A percentile compares a stretch with the other conserved stretches of the same genome.
Evolutionary conservation across 495 filamentous ascomycete genomes (phyloP).

Genomic region (Aspergillus affinis): DNA sequence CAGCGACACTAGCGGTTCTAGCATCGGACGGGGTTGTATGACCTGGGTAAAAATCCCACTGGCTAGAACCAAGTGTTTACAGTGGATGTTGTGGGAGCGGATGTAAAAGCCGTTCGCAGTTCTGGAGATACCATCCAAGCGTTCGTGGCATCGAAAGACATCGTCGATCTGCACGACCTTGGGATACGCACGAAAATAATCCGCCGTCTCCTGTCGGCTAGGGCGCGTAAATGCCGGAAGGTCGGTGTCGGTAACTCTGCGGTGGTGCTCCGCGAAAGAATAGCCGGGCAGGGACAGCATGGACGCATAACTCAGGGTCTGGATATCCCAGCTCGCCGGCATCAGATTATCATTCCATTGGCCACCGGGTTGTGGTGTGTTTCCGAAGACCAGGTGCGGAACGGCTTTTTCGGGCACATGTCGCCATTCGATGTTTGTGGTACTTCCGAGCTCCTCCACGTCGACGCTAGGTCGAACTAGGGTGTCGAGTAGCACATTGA

Average conservation of each 20-base stretch:
- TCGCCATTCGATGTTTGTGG: slow-evolving; percentile 58
- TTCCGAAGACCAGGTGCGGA: slow-evolving; percentile 58
- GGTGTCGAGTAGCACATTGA: slow-evolving; percentile 65
- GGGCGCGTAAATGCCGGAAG: slow-evolving; percentile 58
- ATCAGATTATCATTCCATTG: slow-evolving; percentile 63
- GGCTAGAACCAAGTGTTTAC: slow-evolving; percentile 62
- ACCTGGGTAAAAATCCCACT: slow-evolving; percentile 62
- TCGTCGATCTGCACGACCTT: slow-evolving; percentile 52
- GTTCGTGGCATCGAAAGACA: slow-evolving; percentile 46
- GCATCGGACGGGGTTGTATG: slow-evolving; percentile 50
- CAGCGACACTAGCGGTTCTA: slow-evolving; percentile 40
- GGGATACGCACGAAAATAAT: slow-evolving; percentile 59
- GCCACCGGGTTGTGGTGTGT: slow-evolving; percentile 54
- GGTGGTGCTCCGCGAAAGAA: slow-evolving; percentile 56
- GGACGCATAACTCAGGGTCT: slow-evolving; percentile 63
- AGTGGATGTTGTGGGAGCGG: slow-evolving; percentile 52
- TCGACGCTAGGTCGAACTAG: slow-evolving; percentile 65
- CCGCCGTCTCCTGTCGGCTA: slow-evolving; percentile 56
- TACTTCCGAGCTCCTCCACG: slow-evolving; percentile 49
- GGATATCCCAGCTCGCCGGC: slow-evolving; percentile 56
- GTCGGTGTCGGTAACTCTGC: slow-evolving; percentile 35
- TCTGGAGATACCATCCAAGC: slow-evolving; percentile 44
- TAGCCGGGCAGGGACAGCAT: slow-evolving; percentile 66
- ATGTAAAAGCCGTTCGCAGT: slow-evolving; percentile 52
- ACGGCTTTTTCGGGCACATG: slow-evolving; percentile 51